Evolutionary conservation across 2,329 filamentous ascomycete genomes (phyloP), one percentile per base, ranked within the genome.

Genomic region (Sporothrix inflata): DNA sequence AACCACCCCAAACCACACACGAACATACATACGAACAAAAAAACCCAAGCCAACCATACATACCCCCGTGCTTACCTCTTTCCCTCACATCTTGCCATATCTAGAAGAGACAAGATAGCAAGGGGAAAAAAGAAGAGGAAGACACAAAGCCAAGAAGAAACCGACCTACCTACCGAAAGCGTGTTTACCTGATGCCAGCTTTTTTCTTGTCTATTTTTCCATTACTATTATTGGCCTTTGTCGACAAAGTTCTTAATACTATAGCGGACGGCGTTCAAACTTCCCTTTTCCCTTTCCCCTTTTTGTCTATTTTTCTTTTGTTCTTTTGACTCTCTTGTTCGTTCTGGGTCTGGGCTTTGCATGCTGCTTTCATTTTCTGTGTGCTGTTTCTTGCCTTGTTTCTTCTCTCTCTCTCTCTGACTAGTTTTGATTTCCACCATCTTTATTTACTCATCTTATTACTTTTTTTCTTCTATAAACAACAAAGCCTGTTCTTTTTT

Each of bases 251-350:
- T 47, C 49, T 61, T 70, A 55, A 74, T 70, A 72, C 71, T 74
- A 75, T 75, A 75, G 75, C 75, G 74, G 74, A 73, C 74, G 74
- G 74, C 75, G 74, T 76, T 76, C 72, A 65, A 57, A 60, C 53
- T 60, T 61, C 12, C 14, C 24, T 38, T 65, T 65, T 47, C 1
- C 21, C 16, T 53, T n/a, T 27, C 1, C 11, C 42, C 7, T 71
- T 16, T 21, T 27, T 21, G 16, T 12, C 14, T 47, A 19, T 38
- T 24, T 47, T 49, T 30, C 14, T 7, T 42, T 21, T 11, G 27
- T 21, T 21, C 14, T 30, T 11, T 47, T 60, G 16, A 60, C n/a
- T n/a, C 21, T 2, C 49, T 69, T 60, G 27, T 55, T 68, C 21
- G 7, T 40, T 24, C 49, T 45, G 66, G 47, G 49, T 55, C 21